Conservation (phyloP, 140 eudicot genomes). For the Stevia rebaudiana region DNA sequence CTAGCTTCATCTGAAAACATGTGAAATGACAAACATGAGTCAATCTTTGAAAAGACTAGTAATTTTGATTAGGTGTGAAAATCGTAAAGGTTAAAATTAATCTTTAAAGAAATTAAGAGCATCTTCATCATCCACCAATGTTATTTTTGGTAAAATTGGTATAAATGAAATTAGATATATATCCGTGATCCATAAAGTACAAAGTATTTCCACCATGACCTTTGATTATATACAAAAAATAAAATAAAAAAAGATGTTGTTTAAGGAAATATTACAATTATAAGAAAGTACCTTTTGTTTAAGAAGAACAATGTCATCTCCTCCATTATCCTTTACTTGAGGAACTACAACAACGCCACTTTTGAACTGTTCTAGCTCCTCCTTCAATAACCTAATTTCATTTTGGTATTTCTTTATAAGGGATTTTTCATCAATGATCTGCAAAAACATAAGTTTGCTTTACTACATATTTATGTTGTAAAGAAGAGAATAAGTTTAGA, state of each 20-base stretch:
- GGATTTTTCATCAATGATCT: constrained; percentile 97
- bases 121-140: background rate
- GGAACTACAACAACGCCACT: constrained; percentile 75
- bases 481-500: background rate
- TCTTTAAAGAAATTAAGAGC: background rate
- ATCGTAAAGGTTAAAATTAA: background rate
- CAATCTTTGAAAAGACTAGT: background rate
- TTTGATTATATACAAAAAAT: background rate
- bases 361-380: constrained; percentile 83
- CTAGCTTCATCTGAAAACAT: background rate
- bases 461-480: background rate
- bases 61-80: background rate
- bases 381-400: constrained; percentile 79
- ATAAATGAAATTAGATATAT: background rate
- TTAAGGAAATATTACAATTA: background rate
- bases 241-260: background rate
- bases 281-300: constrained; percentile 68
- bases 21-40: background rate
- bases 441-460: constrained; percentile 34
- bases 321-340: constrained; percentile 56
- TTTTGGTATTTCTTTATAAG: constrained; percentile 94
- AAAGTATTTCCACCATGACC: background rate
- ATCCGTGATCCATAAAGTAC: background rate
- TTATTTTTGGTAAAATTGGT: background rate
- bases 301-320: constrained; percentile 60